phyloP scores from a whole-genome alignment of 2,329 filamentous ascomycete genomes.

The Fusarium paranaense region DNA sequence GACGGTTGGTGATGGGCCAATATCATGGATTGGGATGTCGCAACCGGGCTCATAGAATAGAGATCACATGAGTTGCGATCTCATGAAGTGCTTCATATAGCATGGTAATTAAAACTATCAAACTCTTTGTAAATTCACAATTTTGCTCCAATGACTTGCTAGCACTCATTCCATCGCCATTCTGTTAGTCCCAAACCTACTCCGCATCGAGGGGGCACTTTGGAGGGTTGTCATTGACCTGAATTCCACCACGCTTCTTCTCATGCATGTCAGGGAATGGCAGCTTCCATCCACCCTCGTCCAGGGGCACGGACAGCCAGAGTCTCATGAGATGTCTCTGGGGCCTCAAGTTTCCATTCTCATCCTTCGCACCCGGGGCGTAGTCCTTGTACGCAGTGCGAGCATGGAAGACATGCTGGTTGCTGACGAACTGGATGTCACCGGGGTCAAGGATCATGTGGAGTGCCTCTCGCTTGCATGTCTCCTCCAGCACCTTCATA shows the following conservation, averaged over 20 bases:
- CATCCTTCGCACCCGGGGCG: conserved; percentile 63
- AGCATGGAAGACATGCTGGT: conserved; percentile 82
- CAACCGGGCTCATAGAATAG: not conserved
- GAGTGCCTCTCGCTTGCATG: conserved; percentile 75
- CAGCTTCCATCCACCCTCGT: conserved; percentile 84
- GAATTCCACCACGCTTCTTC: conserved; percentile 80
- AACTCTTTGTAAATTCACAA: not conserved
- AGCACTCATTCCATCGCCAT: not conserved
- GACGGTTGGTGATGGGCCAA: conserved; percentile 3
- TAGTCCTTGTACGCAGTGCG: conserved; percentile 78
- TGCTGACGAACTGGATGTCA: conserved; percentile 86
- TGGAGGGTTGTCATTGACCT: conserved; percentile 16
- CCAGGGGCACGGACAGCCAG: conserved; percentile 83
- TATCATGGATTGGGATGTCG: conserved; percentile 14
- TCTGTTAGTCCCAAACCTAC: not conserved
- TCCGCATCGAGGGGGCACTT: conserved; percentile 8
- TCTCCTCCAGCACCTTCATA: conserved; percentile 74
- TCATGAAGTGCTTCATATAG: not conserved
- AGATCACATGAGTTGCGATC: not conserved
- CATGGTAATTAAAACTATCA: not conserved
- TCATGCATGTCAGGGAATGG: conserved; percentile 82
- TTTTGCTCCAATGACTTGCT: not conserved
- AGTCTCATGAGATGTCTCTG: conserved; percentile 83
- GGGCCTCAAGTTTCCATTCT: conserved; percentile 52
- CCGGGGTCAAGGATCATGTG: conserved; percentile 89